Evolutionary conservation across 192 early-diverging fungal species (phyloP), one percentile per base, ranked within the genome.

Genomic region (Coemansia sp.): DNA sequence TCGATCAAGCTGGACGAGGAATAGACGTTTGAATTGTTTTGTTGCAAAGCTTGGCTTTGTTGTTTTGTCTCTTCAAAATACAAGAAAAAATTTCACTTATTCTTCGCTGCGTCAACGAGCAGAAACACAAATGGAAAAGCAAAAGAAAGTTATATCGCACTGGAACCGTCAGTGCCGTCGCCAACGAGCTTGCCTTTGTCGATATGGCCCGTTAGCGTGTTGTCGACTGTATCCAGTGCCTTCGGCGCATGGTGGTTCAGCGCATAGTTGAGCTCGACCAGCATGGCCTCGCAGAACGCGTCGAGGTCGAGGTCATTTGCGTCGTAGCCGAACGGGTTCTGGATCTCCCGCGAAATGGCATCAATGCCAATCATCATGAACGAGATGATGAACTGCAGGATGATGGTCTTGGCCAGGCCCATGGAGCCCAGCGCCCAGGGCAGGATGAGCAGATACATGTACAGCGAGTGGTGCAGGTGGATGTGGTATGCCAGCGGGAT

Each of bases 241-340:
- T 66, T 71, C 46, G 74, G 67, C 2, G 67, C 32, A 16, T 60
- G 63, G 45, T 67, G 59, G 43, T 44, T 23, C 18, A 77, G 40
- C 0, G 68, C 74, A 23, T 57, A 67, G 61, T 40, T 67, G 23
- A 82, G 60, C 58, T 82, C 80, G 2, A 63, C 49, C 23, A 71
- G 46, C 38, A 82, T 51, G 5, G 62, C 45, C 51, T 82, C 66
- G 60, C 81, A 85, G 57, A 84, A 85, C 47, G 77, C 65, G 46
- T 84, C 83, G 44, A 87, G 65, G 5, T 81, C 78, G 67, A 88
- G 56, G 54, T 91, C 92, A 65, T 94, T 91, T 23, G 75, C 75
- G 50, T 93, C 90, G 61, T 84, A 82, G 30, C 91, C 91, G 67
- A 95, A 95, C 9, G 94, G 94, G 66, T 95, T 95, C 79, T 98